These are phyloP conservation scores for Starmerella riodocensis DNA, from an alignment of 805 yeast genomes.

Conservation along the genomic window DNA sequence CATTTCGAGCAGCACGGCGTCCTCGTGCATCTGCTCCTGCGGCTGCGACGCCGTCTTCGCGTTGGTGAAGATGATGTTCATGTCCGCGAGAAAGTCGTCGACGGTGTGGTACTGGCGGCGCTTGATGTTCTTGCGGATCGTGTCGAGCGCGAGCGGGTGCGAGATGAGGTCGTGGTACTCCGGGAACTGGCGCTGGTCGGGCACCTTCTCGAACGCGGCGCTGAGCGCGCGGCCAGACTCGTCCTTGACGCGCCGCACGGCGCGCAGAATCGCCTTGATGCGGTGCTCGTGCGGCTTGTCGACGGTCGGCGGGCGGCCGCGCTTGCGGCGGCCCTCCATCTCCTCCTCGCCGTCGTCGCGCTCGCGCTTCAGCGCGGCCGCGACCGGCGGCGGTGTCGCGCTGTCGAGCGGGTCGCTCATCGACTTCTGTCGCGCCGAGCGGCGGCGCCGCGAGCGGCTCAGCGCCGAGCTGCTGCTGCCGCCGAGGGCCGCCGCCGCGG, in stretches of 20 bases:
- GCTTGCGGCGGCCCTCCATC: slow-evolving; percentile 40
- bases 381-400: slow-evolving; percentile 9
- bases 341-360: slow-evolving; percentile 25
- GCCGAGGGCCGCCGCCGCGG: too few species aligned
- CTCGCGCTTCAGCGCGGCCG: slow-evolving; percentile 6
- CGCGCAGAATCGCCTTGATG: slow-evolving; percentile 73
- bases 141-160: slow-evolving; percentile 32
- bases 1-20: slow-evolving; percentile 49
- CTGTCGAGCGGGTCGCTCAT: slow-evolving; percentile 6
- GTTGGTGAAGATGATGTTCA: slow-evolving; percentile 60
- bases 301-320: slow-evolving; percentile 85
- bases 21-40: slow-evolving; percentile 46
- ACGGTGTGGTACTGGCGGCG: slow-evolving; percentile 69
- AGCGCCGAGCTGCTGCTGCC: slow-evolving; percentile 20
- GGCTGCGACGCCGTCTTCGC: slow-evolving; percentile 48
- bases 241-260: slow-evolving; percentile 58
- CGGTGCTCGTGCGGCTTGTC: slow-evolving; percentile 87
- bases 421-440: slow-evolving; percentile 17
- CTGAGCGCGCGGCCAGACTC: slow-evolving; percentile 37
- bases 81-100: slow-evolving; percentile 63
- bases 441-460: slow-evolving; percentile 21
- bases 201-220: slow-evolving; percentile 66
- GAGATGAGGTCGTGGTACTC: slow-evolving; percentile 36
- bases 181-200: slow-evolving; percentile 46
- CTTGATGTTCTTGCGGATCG: slow-evolving; percentile 66